Conservation (phyloP, 2,329 filamentous ascomycete genomes). For the Fonsecaea erecta region DNA sequence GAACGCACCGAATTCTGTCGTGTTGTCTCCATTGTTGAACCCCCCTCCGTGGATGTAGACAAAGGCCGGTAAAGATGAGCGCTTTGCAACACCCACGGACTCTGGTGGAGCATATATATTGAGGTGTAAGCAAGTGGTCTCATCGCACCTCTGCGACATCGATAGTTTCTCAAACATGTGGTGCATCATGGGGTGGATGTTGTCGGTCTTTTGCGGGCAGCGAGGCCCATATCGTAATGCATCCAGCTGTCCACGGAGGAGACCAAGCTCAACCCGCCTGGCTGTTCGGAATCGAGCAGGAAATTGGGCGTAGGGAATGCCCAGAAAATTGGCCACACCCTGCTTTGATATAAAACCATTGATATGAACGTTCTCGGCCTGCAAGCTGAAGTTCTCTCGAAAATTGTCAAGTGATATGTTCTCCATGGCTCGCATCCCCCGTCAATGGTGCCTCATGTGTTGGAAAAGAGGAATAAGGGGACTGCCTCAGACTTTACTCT, state of each 20-base stretch:
- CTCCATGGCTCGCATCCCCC: not conserved
- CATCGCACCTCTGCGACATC: not conserved
- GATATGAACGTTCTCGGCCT: not conserved
- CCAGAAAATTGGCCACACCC: slow-evolving; percentile 15
- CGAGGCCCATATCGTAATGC: slow-evolving; percentile 12
- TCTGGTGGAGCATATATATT: slow-evolving; percentile 36
- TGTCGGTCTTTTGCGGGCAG: slow-evolving; percentile 69
- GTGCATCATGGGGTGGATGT: slow-evolving; percentile 76
- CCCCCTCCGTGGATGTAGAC: slow-evolving; percentile 21
- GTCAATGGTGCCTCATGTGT: not conserved
- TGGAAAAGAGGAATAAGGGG: not conserved
- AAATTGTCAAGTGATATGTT: slow-evolving; percentile 1
- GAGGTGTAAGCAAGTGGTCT: slow-evolving; percentile 17
- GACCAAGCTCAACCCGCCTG: not conserved
- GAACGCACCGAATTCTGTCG: slow-evolving; percentile 40
- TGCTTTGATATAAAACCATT: slow-evolving; percentile 1
- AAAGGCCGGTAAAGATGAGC: slow-evolving; percentile 12
- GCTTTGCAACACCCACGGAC: not conserved
- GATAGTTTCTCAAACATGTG: slow-evolving; percentile 48
- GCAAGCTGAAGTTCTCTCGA: not conserved
- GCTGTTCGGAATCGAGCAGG: slow-evolving; percentile 17
- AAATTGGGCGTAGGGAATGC: slow-evolving; percentile 12
- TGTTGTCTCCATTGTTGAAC: slow-evolving; percentile 37
- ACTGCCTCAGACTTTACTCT: not conserved
- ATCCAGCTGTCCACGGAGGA: slow-evolving; percentile 3